A percentile compares a stretch with the other conserved stretches of the same genome.
phyloP scores from a whole-genome alignment of 106 monocot genomes.

The Dendrobium catenatum region DNA sequence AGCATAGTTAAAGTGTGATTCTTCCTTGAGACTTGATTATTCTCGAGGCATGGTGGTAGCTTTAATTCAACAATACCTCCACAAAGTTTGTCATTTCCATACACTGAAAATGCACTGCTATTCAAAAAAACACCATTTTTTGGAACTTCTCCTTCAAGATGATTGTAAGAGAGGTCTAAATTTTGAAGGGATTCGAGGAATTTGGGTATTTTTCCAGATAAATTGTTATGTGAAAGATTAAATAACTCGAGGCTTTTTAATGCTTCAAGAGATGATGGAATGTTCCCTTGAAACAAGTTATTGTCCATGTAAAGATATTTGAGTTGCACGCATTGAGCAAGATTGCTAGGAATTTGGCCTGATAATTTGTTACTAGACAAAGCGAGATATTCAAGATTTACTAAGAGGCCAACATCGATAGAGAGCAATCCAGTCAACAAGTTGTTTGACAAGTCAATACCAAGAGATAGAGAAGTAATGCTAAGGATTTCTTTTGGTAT shows the following conservation, averaged over 20 bases:
- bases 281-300: conserved; percentile 14
- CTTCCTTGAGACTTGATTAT: neutral
- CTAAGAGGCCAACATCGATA: neutral
- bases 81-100: conserved; percentile 18
- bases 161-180: conserved; percentile 23
- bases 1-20: neutral
- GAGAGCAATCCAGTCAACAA: conserved; percentile 1
- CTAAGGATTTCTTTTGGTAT: neutral
- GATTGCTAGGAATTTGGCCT: neutral
- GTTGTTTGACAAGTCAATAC: conserved; percentile 11
- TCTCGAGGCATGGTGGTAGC: conserved; percentile 13
- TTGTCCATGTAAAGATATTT: conserved; percentile 6
- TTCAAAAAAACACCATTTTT: neutral
- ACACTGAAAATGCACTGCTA: conserved; percentile 2
- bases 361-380: neutral
- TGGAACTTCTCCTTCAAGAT: conserved; percentile 20
- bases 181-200: neutral
- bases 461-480: neutral
- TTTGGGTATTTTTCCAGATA: conserved; percentile 8
- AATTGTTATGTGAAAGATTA: conserved; percentile 16
- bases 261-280: conserved; percentile 2
- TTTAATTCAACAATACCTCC: conserved; percentile 11
- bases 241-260: neutral
- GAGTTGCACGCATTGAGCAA: conserved; percentile 3
- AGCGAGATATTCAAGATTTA: neutral